Percentiles rank a stretch among this genome's conserved stretches.
Evolutionary conservation across 371 early-diverging fungal genomes (phyloP).

Genomic region (Rhizopus sp.): DNA sequence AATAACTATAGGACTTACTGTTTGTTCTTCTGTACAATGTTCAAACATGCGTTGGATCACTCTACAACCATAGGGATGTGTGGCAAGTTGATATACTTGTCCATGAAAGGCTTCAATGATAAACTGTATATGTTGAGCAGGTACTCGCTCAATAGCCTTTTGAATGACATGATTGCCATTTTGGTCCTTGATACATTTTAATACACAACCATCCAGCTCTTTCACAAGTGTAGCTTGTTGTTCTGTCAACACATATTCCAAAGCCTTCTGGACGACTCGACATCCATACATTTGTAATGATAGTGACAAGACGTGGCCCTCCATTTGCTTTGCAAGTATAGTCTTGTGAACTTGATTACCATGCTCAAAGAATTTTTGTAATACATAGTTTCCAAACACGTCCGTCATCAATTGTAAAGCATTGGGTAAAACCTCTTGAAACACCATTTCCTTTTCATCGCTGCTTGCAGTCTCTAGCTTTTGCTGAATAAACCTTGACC

Average conservation of each 20-base stretch:
- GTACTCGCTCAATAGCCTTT: constrained; percentile 98
- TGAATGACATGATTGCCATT: constrained; percentile 99
- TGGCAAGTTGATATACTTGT: too few relatives aligned
- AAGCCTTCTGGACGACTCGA: constrained; percentile 98
- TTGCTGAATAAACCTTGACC: too few relatives aligned
- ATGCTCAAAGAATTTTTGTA: constrained; percentile 99
- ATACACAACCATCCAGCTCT: constrained; percentile 92
- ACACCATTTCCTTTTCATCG: constrained; percentile 95
- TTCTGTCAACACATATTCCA: constrained; percentile 89
- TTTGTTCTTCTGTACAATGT: too few relatives aligned
- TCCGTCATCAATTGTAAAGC: constrained; percentile 49
- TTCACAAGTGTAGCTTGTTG: constrained; percentile 89
- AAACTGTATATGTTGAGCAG: too few relatives aligned
- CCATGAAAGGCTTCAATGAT: too few relatives aligned
- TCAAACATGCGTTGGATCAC: too few relatives aligned
- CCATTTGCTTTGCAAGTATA: constrained; percentile 88
- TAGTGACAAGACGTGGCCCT: constrained; percentile 90
- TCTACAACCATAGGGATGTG: too few relatives aligned
- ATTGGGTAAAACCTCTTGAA: constrained; percentile 92
- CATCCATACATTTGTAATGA: constrained; percentile 99
- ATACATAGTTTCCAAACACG: constrained; percentile 86
- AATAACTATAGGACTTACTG: too few relatives aligned
- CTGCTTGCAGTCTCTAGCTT: constrained; percentile 89
- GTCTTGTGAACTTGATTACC: constrained; percentile 88
- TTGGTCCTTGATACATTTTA: constrained; percentile 98